These are phyloP conservation scores for Beauveria rudraprayagi DNA, from an alignment of 2,329 filamentous ascomycete species.

Conservation along the genomic window DNA sequence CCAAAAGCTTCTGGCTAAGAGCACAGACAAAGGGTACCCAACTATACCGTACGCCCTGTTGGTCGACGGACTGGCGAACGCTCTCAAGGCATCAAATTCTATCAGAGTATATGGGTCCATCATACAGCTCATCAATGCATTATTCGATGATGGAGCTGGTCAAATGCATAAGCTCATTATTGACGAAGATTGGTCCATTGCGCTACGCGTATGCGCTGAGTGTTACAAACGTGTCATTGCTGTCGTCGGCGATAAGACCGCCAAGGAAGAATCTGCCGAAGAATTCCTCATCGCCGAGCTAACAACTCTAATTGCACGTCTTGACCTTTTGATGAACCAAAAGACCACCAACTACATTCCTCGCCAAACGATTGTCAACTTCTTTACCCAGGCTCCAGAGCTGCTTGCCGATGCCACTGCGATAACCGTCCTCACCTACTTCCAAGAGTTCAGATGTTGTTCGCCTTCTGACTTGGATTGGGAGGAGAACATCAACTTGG, in stretches of 20 bases:
- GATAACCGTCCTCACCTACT: constrained; percentile 57
- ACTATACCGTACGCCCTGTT: constrained; percentile 50
- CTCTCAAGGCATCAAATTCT: constrained; percentile 37
- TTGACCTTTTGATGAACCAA: constrained; percentile 39
- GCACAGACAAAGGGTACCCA: constrained; percentile 51
- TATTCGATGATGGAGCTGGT: constrained; percentile 45
- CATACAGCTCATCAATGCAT: constrained; percentile 45
- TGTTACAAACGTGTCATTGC: constrained; percentile 35
- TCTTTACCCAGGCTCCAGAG: constrained; percentile 54
- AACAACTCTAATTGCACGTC: constrained; percentile 34
- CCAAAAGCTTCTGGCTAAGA: constrained; percentile 53
- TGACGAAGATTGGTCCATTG: constrained; percentile 58
- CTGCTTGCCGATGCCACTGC: constrained; percentile 58
- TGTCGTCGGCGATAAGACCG: constrained; percentile 15
- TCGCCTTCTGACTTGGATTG: constrained; percentile 63
- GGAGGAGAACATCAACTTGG: constrained; percentile 53
- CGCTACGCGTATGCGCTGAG: constrained; percentile 50
- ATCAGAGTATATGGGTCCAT: constrained; percentile 39
- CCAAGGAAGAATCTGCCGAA: constrained; percentile 25
- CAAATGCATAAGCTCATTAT: constrained; percentile 47
- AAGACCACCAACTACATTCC: constrained; percentile 50
- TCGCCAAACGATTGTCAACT: constrained; percentile 56
- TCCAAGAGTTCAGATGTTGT: constrained; percentile 60
- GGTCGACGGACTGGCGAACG: constrained; percentile 47
- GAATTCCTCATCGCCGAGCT: constrained; percentile 36